Percentiles rank a stretch among this genome's conserved stretches.
phyloP scores from a whole-genome alignment of 768 basidiomycete genomes.

The Rhizopogon roseolus region DNA sequence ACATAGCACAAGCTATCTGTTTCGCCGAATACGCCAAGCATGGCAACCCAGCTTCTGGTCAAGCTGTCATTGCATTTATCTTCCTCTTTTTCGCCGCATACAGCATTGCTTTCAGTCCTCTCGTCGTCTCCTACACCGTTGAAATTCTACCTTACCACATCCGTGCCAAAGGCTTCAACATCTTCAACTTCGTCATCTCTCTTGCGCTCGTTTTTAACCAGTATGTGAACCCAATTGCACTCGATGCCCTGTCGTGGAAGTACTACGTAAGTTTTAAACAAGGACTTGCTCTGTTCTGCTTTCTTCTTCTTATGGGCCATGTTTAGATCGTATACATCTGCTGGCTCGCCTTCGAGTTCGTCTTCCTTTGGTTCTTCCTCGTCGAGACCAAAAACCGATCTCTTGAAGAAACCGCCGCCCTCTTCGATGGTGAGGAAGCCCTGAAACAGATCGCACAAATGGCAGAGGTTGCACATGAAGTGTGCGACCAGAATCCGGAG shows the following conservation, averaged over 20 bases:
- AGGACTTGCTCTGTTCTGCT: neutral
- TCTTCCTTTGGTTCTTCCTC: slow-evolving; percentile 63
- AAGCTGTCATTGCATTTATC: slow-evolving; percentile 78
- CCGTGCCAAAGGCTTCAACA: slow-evolving; percentile 81
- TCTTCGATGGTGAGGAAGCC: slow-evolving; percentile 71
- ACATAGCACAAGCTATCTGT: slow-evolving; percentile 63
- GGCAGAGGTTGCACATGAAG: slow-evolving; percentile 14
- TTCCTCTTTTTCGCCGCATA: slow-evolving; percentile 79
- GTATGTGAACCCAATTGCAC: slow-evolving; percentile 80
- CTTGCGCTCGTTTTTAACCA: slow-evolving; percentile 85
- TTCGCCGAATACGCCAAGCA: slow-evolving; percentile 51
- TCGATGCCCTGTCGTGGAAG: slow-evolving; percentile 62
- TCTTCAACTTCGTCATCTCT: slow-evolving; percentile 78
- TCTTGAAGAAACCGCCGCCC: slow-evolving; percentile 76
- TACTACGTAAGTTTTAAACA: slow-evolving; percentile 51
- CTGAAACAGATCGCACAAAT: slow-evolving; percentile 29
- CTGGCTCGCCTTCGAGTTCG: slow-evolving; percentile 64
- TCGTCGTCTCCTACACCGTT: slow-evolving; percentile 82
- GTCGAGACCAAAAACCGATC: slow-evolving; percentile 71
- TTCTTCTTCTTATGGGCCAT: neutral
- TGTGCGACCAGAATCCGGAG: slow-evolving; percentile 14
- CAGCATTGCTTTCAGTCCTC: slow-evolving; percentile 81
- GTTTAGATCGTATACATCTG: slow-evolving; percentile 59
- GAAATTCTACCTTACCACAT: slow-evolving; percentile 83
- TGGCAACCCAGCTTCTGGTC: slow-evolving; percentile 40